Conservation (phyloP, 2,329 filamentous ascomycete species). For the Tympanopsis confertula region DNA sequence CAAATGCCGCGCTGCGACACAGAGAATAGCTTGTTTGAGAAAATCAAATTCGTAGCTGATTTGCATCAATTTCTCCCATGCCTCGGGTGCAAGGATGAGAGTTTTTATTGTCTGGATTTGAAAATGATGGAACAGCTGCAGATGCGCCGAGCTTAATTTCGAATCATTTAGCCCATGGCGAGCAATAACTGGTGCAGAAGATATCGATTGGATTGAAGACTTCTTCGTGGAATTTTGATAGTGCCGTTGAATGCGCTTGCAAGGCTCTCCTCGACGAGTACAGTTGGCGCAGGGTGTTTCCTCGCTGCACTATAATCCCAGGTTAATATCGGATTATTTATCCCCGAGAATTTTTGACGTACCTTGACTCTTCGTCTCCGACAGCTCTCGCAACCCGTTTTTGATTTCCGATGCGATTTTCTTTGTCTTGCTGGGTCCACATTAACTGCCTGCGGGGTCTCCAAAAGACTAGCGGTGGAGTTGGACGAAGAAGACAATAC, state of each 20-base stretch:
- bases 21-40: conserved; percentile 9
- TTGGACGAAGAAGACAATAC: conserved; percentile 6
- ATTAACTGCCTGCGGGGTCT: conserved; percentile 8
- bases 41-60: conserved; percentile 11
- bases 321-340: background rate
- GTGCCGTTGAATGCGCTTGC: conserved; percentile 4
- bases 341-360: background rate
- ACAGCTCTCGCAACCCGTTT: conserved; percentile 10
- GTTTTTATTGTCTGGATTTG: conserved; percentile 8
- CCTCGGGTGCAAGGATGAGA: conserved; percentile 6
- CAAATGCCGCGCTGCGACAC: conserved; percentile 11
- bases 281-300: conserved; percentile 8
- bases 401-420: conserved; percentile 10
- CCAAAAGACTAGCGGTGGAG: conserved; percentile 4
- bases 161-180: conserved; percentile 2
- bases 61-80: conserved; percentile 8
- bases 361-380: conserved; percentile 12
- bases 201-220: too few species aligned
- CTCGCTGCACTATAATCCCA: conserved; percentile 8
- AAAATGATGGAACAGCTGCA: conserved; percentile 12
- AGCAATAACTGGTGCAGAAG: too few species aligned
- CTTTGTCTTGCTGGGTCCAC: conserved; percentile 6
- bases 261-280: conserved; percentile 8
- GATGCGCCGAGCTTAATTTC: conserved; percentile 6
- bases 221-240: too few species aligned